Evolutionary conservation across 2,329 filamentous ascomycete genomes (phyloP), one percentile per base, ranked within the genome.

Genomic region (Coniella lustricola): DNA sequence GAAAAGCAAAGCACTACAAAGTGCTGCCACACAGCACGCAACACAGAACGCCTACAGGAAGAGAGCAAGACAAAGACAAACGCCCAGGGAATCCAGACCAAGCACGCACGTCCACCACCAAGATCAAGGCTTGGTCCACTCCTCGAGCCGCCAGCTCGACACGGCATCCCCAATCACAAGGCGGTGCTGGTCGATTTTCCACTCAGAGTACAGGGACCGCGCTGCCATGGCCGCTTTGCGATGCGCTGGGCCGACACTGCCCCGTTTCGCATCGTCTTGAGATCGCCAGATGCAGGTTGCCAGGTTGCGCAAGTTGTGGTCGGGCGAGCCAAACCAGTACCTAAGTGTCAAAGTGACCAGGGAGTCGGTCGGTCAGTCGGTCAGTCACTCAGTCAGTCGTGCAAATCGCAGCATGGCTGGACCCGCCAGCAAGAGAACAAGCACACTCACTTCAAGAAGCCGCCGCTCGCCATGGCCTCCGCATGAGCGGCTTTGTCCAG

Each of bases 291-390:
- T 63, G 64, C 81, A 90, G 42, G 90, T 95, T 37, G 90, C 90
- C 59, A 96, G 66, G 67, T 95, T 95, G 60, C 80, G 74, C 53
- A 84, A 75, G 44, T 85, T 73, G 37, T 64, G 69, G 67, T 94
- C 81, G 17, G 85, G 83, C 31, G 70, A 73, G 2, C 89, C 88
- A 64, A 94, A 95, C 89, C 90, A 95, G 67, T 96, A 95, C 65
- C 80, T 83, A n/a, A n/a, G n/a, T n/a, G 48, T 46, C 54, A 37
- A 50, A 44, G 51, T 51, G 55, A n/a, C n/a, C 14, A 56, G 54
- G 36, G 8, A 10, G 13, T 29, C 35, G 49, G 44, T 35, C 50
- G 21, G 46, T 46, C 16, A 36, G 38, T 29, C 25, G 5, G 25
- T 29, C 25, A 29, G 25, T n/a, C n/a, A n/a, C n/a, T n/a, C n/a